Percentiles rank a stretch among this genome's conserved stretches.
Conservation (phyloP, 2,329 filamentous ascomycete genomes). For the Fusarium buharicum region DNA sequence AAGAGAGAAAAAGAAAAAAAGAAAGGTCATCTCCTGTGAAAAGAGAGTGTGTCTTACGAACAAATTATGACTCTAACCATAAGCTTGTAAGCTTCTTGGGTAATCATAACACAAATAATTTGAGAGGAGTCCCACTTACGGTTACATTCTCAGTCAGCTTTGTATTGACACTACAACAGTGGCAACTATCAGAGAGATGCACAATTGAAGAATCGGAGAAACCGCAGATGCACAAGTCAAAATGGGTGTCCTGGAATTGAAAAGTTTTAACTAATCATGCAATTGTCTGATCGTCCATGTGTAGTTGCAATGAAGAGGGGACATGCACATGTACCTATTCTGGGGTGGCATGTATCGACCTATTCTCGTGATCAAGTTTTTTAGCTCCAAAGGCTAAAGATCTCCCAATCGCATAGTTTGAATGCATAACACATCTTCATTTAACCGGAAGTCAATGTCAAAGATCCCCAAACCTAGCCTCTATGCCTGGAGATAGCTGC, state of each 20-base stretch:
- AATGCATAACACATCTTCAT: not conserved
- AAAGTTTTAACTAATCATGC: constrained; percentile 6
- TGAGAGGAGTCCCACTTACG: too few species aligned
- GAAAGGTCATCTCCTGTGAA: not conserved
- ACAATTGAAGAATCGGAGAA: not conserved
- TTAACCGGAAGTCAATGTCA: constrained; percentile 8
- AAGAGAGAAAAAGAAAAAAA: not conserved
- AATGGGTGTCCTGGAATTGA: constrained; percentile 4
- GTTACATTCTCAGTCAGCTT: too few species aligned
- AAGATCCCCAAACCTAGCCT: not conserved
- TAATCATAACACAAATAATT: too few species aligned
- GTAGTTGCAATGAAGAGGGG: not conserved
- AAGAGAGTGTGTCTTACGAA: not conserved
- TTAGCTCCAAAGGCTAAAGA: constrained; percentile 1
- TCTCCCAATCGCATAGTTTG: not conserved
- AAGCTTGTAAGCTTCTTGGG: too few species aligned
- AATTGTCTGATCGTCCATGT: constrained; percentile 5
- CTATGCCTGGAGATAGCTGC: not conserved
- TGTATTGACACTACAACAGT: too few species aligned
- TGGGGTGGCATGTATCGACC: constrained; percentile 3
- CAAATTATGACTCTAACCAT: too few species aligned
- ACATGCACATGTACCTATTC: not conserved
- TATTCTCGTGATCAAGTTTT: not conserved
- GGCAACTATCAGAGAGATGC: not conserved
- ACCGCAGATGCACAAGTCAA: not conserved